Percentiles rank a stretch among this genome's conserved stretches.
Conservation (phyloP, 208 protist genomes). For the Crithidia brevicula region DNA sequence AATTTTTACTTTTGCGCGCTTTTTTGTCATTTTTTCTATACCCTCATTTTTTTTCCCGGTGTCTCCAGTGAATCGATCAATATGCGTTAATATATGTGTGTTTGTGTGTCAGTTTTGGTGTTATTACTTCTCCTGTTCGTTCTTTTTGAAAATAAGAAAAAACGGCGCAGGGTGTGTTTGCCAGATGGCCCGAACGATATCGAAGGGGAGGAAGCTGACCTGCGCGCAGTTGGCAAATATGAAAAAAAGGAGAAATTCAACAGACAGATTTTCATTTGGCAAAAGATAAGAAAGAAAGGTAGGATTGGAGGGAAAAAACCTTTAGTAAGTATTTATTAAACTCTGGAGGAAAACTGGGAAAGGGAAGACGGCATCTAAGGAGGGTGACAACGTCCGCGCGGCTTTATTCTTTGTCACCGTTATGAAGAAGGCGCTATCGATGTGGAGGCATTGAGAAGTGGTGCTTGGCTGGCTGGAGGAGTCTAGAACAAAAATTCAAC, state of each 20-base stretch:
- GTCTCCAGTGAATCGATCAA: neutral
- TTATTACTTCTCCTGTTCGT: too few relatives aligned
- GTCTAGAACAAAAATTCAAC: too few relatives aligned
- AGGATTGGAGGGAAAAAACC: too few relatives aligned
- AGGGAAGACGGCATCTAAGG: too few relatives aligned
- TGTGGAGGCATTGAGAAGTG: too few relatives aligned
- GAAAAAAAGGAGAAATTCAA: neutral
- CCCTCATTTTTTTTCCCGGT: constrained; percentile 11
- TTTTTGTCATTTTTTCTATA: constrained; percentile 6
- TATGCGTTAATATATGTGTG: neutral
- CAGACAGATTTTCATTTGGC: neutral
- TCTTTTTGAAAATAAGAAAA: neutral
- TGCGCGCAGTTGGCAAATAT: neutral
- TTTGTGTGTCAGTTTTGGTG: constrained; percentile 9
- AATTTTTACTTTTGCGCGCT: constrained; percentile 1
- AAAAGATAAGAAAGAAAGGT: too few relatives aligned
- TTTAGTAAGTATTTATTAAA: too few relatives aligned
- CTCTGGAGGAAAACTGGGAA: too few relatives aligned
- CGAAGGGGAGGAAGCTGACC: neutral
- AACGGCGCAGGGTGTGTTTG: neutral
- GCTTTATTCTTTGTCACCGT: too few relatives aligned
- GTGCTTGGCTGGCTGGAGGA: too few relatives aligned
- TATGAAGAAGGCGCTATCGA: too few relatives aligned
- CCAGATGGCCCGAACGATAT: neutral
- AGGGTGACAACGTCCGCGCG: too few relatives aligned